These are phyloP conservation scores for Fusarium palustre DNA, from an alignment of 2,329 filamentous ascomycete genomes.

Conservation along the genomic window DNA sequence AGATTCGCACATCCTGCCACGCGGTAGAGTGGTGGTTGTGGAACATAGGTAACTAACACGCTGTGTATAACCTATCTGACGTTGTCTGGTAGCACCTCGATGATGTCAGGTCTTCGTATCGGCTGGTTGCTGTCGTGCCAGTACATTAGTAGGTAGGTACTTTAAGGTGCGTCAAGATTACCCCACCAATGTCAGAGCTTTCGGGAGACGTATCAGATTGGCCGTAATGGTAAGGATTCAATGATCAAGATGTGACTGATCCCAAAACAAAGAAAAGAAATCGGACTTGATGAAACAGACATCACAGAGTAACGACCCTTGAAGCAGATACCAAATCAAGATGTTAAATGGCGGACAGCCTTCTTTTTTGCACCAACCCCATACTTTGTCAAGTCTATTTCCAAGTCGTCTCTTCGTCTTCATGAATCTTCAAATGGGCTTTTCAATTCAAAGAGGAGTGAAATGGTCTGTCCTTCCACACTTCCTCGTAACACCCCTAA, in stretches of 20 bases:
- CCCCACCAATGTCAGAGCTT: constrained; percentile 25
- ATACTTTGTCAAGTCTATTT: constrained; percentile 26
- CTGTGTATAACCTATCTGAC: constrained; percentile 14
- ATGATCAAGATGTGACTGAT: neutral
- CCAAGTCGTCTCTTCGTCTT: constrained; percentile 13
- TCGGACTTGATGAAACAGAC: neutral
- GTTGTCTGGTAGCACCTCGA: constrained; percentile 14
- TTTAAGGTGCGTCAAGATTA: constrained; percentile 9
- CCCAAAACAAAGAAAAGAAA: neutral
- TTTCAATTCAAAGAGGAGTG: constrained; percentile 37
- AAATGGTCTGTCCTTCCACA: constrained; percentile 5
- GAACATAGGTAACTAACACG: constrained; percentile 16
- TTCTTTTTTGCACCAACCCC: constrained; percentile 18
- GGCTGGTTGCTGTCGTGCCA: constrained; percentile 1
- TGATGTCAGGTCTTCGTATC: constrained; percentile 39
- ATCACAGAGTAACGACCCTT: neutral
- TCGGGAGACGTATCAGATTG: constrained; percentile 1
- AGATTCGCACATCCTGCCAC: constrained; percentile 14
- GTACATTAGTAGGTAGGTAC: neutral
- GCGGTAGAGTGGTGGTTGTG: constrained; percentile 7
- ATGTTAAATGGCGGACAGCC: neutral
- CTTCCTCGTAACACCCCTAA: constrained; percentile 18
- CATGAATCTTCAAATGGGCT: constrained; percentile 28
- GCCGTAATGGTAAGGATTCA: neutral
- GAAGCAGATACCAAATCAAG: neutral